These are phyloP conservation scores for Dactylella cylindrospora DNA, from an alignment of 2,329 filamentous ascomycete genomes.

Conservation along the genomic window DNA sequence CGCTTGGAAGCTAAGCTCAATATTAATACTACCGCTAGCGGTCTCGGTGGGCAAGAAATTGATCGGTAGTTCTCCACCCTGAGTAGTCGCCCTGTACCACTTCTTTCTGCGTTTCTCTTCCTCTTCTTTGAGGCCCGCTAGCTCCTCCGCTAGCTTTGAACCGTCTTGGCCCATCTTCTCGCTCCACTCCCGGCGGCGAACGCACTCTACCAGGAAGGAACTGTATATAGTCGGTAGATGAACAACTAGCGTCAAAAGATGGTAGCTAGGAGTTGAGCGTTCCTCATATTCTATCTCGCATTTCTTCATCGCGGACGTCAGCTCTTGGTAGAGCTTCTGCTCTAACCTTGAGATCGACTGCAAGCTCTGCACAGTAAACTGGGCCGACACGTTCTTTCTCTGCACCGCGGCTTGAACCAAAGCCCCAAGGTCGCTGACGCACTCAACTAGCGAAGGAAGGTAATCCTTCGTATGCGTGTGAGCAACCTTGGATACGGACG, in stretches of 20 bases:
- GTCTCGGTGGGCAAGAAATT: constrained; percentile 65
- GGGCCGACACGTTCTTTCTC: constrained; percentile 47
- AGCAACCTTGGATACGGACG: constrained; percentile 65
- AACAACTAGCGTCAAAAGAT: constrained; percentile 75
- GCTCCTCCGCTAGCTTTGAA: constrained; percentile 83
- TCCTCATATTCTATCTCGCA: constrained; percentile 70
- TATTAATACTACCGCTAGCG: constrained; percentile 36
- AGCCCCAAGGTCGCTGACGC: constrained; percentile 61
- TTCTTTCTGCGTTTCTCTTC: constrained; percentile 83
- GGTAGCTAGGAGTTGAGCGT: constrained; percentile 71
- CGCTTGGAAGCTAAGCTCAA: constrained; percentile 47
- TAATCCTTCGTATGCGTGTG: constrained; percentile 65
- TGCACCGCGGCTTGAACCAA: constrained; percentile 57
- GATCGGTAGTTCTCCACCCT: constrained; percentile 61
- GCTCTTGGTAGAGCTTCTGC: constrained; percentile 34
- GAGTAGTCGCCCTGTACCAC: constrained; percentile 76
- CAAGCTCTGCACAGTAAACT: constrained; percentile 30
- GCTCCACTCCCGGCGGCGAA: constrained; percentile 83
- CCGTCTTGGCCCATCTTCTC: constrained; percentile 89
- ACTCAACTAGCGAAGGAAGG: constrained; percentile 62
- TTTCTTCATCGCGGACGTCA: constrained; percentile 71
- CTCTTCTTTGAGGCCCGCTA: constrained; percentile 88
- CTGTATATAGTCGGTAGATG: constrained; percentile 87
- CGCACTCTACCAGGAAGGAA: constrained; percentile 80
- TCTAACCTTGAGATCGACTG: constrained; percentile 32